Conservation (phyloP, 2,329 filamentous ascomycete species). For the Cordyceps tenuipes region DNA sequence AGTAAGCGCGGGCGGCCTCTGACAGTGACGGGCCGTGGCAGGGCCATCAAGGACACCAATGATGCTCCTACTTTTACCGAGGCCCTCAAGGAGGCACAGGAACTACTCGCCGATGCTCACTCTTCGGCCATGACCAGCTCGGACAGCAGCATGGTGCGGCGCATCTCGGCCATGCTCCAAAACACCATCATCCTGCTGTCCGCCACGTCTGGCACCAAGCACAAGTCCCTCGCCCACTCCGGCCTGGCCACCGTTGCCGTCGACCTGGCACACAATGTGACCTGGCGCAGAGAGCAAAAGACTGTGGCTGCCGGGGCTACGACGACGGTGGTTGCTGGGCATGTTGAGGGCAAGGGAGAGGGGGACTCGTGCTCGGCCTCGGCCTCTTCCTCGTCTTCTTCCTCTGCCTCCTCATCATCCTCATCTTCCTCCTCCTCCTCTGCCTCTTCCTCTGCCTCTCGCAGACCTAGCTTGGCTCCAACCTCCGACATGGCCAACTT, state of each 20-base stretch:
- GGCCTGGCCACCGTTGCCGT: conserved; percentile 54
- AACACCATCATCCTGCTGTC: conserved; percentile 59
- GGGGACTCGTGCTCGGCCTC: too few species aligned
- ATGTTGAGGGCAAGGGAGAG: conserved; percentile 23
- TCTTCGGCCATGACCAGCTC: conserved; percentile 43
- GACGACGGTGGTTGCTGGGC: conserved; percentile 3
- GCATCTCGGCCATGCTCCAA: conserved; percentile 54
- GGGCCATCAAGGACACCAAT: conserved; percentile 24
- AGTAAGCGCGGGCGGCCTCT: conserved; percentile 22
- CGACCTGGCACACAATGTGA: conserved; percentile 63
- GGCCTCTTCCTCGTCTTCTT: too few species aligned
- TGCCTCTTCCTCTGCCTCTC: too few species aligned
- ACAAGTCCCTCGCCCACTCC: conserved; percentile 39
- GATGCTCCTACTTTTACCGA: conserved; percentile 41
- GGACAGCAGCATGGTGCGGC: conserved; percentile 53
- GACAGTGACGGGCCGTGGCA: conserved; percentile 16
- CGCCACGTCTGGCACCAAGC: conserved; percentile 44
- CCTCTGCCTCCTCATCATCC: too few species aligned
- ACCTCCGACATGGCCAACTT: conserved; percentile 53
- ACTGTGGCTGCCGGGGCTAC: conserved; percentile 33
- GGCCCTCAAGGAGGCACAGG: conserved; percentile 56
- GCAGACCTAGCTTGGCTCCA: conserved; percentile 37
- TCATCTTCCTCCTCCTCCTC: too few species aligned
- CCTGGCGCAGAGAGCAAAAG: conserved; percentile 56
- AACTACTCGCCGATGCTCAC: conserved; percentile 57